phyloP scores from a whole-genome alignment of 2,329 filamentous ascomycete genomes.

The Boeremia lycopersici region DNA sequence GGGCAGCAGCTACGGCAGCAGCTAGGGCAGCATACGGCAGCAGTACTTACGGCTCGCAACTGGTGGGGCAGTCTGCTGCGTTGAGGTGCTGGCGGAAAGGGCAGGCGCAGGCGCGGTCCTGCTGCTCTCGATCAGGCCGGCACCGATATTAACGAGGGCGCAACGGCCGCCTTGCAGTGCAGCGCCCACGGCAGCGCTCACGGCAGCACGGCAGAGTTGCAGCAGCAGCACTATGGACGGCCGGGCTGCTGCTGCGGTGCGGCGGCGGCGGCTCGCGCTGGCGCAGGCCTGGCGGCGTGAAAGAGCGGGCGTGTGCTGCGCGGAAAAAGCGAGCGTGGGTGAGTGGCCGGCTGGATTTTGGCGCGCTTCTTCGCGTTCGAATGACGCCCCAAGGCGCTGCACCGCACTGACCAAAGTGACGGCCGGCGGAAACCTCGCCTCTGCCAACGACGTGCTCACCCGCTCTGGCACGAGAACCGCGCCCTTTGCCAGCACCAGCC shows the following conservation, averaged over 20 bases:
- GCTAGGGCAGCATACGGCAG: background rate
- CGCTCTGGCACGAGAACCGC: conserved; percentile 11
- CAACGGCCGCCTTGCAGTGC: no score
- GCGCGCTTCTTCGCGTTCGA: conserved; percentile 4
- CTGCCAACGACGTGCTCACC: conserved; percentile 16
- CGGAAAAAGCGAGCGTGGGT: background rate
- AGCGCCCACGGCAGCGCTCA: no score
- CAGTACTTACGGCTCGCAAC: background rate
- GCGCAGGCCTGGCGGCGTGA: background rate
- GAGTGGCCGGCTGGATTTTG: conserved; percentile 1
- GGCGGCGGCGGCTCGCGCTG: background rate
- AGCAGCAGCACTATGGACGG: no score
- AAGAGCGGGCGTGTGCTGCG: background rate
- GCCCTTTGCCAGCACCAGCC: conserved; percentile 18
- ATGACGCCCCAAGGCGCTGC: conserved; percentile 8
- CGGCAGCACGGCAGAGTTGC: no score
- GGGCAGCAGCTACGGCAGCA: no score
- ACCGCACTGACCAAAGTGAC: conserved; percentile 9
- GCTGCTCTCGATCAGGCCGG: background rate
- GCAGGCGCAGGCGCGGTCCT: background rate
- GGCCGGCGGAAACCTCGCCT: conserved; percentile 21
- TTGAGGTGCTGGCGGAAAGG: background rate
- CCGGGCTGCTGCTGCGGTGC: no score
- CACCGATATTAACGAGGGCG: conserved; percentile 3
- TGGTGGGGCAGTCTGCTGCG: conserved; percentile 1